Evolutionary conservation across 108 stramenopile species (phyloP).

Genomic region (Discostella stelligeroides): DNA sequence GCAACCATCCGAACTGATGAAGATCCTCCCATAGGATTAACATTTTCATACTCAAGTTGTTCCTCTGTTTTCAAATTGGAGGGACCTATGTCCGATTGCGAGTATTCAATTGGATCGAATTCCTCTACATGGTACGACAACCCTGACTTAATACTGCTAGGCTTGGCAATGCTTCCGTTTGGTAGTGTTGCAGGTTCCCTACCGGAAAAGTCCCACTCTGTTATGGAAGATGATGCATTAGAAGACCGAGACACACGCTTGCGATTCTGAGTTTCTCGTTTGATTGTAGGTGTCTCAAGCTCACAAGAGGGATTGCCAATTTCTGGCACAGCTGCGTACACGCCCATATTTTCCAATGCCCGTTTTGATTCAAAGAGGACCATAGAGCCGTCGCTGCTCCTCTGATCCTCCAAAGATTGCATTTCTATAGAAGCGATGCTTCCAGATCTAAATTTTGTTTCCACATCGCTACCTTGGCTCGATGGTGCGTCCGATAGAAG

Average conservation of each 20-base stretch:
- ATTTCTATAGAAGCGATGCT: background rate
- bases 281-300: background rate
- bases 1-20: slow-evolving; percentile 18
- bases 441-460: background rate
- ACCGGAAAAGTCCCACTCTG: slow-evolving; percentile 32
- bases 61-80: slow-evolving; percentile 1
- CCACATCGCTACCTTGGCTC: background rate
- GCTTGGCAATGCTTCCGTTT: background rate
- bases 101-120: background rate
- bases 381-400: slow-evolving; percentile 20
- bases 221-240: slow-evolving; percentile 15
- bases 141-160: background rate
- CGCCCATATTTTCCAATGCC: slow-evolving; percentile 32
- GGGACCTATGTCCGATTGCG: background rate
- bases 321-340: slow-evolving; percentile 10
- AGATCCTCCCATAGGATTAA: background rate
- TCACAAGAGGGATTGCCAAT: slow-evolving; percentile 1
- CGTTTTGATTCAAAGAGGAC: slow-evolving; percentile 29
- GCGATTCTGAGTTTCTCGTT: background rate
- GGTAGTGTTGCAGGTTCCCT: background rate
- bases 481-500: background rate
- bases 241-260: slow-evolving; percentile 13
- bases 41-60: slow-evolving; percentile 2
- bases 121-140: background rate
- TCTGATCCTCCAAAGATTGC: slow-evolving; percentile 14